Evolutionary conservation across 441 rosid species (phyloP).

Genomic region (Eruca vesicaria): DNA sequence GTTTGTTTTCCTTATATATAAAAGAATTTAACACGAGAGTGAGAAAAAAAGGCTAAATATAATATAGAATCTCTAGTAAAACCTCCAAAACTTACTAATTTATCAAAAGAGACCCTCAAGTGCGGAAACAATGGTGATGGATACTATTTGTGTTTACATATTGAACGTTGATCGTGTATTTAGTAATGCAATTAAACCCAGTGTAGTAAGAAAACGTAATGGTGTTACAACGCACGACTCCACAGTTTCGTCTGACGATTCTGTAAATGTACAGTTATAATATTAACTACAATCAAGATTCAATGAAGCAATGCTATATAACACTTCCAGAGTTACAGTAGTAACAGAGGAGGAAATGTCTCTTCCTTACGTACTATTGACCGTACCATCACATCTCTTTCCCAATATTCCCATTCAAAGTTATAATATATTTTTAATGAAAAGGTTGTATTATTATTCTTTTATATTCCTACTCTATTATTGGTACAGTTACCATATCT

Average conservation of each 20-base stretch:
- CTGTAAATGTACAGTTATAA: background rate
- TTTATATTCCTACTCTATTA: background rate
- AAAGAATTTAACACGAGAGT: background rate
- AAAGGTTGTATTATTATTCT: background rate
- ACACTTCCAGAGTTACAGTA: background rate
- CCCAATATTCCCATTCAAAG: conserved; percentile 12
- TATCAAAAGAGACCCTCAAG: background rate
- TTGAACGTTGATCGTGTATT: background rate
- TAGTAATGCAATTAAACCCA: background rate
- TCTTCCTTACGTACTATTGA: conserved; percentile 22
- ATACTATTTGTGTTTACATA: background rate
- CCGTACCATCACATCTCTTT: conserved; percentile 17
- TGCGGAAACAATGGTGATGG: background rate
- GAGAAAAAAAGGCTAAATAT: background rate
- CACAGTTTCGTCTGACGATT: conserved; percentile 12
- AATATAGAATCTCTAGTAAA: background rate
- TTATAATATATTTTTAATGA: background rate
- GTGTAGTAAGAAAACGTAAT: background rate
- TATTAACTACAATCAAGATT: conserved; percentile 14
- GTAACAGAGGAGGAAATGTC: conserved; percentile 6
- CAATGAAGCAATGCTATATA: conserved; percentile 4
- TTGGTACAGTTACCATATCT: background rate
- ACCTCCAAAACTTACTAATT: background rate
- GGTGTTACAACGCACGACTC: background rate
- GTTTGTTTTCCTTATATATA: conserved; percentile 21